Conservation (phyloP, 2,329 filamentous ascomycete genomes). For the Hypoxylon sp. region DNA sequence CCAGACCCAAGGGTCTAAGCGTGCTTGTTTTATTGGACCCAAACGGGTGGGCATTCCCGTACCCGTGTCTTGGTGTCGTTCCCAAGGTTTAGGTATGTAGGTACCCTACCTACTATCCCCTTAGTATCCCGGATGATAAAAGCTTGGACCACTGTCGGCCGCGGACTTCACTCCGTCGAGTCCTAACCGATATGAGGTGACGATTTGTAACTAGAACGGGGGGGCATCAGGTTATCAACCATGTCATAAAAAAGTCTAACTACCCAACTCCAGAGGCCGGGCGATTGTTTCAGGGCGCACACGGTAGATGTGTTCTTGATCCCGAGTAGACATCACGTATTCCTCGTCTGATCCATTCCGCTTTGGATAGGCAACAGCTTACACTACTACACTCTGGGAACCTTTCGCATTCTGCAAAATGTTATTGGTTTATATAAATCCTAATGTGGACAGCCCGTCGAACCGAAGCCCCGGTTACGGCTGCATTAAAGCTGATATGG, state of each 20-base stretch:
- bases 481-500: slow-evolving; percentile 15
- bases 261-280: slow-evolving; percentile 5
- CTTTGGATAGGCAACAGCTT: slow-evolving; percentile 21
- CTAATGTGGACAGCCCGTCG: slow-evolving; percentile 1
- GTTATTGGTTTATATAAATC: slow-evolving; percentile 18
- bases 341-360: slow-evolving; percentile 29
- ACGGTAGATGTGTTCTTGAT: slow-evolving; percentile 2
- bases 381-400: slow-evolving; percentile 19
- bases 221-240: background rate
- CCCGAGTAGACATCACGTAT: slow-evolving; percentile 3
- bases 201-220: background rate
- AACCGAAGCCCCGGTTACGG: slow-evolving; percentile 18
- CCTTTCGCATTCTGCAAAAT: slow-evolving; percentile 5
- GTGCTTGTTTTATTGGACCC: slow-evolving; percentile 33
- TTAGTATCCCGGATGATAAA: background rate
- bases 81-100: background rate
- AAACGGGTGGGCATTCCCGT: slow-evolving; percentile 30
- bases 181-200: slow-evolving; percentile 1
- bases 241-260: slow-evolving; percentile 4
- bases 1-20: slow-evolving; percentile 19
- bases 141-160: slow-evolving; percentile 13
- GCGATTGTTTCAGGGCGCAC: slow-evolving; percentile 4
- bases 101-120: background rate
- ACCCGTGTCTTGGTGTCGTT: slow-evolving; percentile 8
- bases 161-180: slow-evolving; percentile 2